Conservation (phyloP, 805 yeast genomes). For the Cyberlindnera petersonii region DNA sequence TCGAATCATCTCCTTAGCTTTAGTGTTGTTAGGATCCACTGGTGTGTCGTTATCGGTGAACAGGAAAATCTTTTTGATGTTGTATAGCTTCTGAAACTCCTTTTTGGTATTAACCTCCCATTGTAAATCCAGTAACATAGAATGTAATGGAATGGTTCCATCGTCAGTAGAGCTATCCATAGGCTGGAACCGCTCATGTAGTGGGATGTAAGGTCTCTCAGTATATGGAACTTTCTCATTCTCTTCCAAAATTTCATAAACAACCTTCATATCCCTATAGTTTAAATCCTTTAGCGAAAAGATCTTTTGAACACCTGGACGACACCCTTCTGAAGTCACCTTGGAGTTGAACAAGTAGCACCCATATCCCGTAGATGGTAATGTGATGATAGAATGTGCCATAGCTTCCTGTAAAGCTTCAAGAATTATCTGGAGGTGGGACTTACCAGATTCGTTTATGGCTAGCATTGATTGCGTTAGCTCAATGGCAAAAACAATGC, state of each 20-base stretch:
- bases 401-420: constrained; percentile 57
- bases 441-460: constrained; percentile 33
- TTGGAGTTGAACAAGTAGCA: constrained; percentile 56
- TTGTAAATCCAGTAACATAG: constrained; percentile 47
- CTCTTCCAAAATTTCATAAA: constrained; percentile 51
- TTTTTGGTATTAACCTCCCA: constrained; percentile 48
- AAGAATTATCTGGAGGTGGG: constrained; percentile 51
- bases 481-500: constrained; percentile 60
- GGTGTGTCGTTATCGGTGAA: constrained; percentile 79
- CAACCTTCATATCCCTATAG: constrained; percentile 50
- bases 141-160: constrained; percentile 32
- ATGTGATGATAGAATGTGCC: constrained; percentile 57
- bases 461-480: constrained; percentile 43
- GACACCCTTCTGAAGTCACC: constrained; percentile 31
- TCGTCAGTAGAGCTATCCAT: constrained; percentile 21
- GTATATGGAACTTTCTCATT: constrained; percentile 19
- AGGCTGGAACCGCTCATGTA: constrained; percentile 30
- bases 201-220: constrained; percentile 23
- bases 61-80: constrained; percentile 57
- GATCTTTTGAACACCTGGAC: constrained; percentile 45
- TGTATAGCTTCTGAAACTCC: constrained; percentile 40
- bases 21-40: constrained; percentile 36
- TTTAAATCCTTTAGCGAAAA: constrained; percentile 54
- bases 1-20: constrained; percentile 45
- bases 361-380: constrained; percentile 73